Evolutionary conservation across 148 eudicot species (phyloP).

Genomic region (Hydrangea macrophylla): DNA sequence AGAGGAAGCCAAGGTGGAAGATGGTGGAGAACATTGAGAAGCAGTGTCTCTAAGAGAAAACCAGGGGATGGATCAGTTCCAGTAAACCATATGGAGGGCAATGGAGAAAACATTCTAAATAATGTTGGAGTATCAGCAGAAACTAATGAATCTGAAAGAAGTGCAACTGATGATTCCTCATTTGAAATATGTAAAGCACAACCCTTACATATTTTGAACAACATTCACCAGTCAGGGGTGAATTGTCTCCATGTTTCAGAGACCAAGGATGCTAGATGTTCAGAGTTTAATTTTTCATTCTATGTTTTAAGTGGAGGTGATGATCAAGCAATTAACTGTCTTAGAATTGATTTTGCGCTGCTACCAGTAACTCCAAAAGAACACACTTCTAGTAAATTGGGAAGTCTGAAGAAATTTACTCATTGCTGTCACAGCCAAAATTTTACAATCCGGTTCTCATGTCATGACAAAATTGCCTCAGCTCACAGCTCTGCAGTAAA

Average conservation of each 20-base stretch:
- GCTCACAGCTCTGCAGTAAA: slow-evolving; percentile 96
- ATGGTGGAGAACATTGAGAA: slow-evolving; percentile 67
- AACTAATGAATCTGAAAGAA: slow-evolving; percentile 11
- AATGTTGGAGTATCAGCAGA: slow-evolving; percentile 25
- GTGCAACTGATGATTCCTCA: slow-evolving; percentile 23
- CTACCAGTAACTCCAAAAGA: slow-evolving; percentile 18
- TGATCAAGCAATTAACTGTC: slow-evolving; percentile 79
- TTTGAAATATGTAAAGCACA: slow-evolving; percentile 29
- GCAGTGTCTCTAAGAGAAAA: slow-evolving; percentile 16
- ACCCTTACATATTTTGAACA: slow-evolving; percentile 53
- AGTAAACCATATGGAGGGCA: slow-evolving; percentile 17
- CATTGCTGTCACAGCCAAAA: slow-evolving; percentile 30
- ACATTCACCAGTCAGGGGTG: slow-evolving; percentile 92
- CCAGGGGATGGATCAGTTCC: slow-evolving; percentile 16
- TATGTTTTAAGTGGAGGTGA: slow-evolving; percentile 82
- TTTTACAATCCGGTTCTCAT: slow-evolving; percentile 36
- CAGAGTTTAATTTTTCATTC: slow-evolving; percentile 29
- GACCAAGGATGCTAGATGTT: slow-evolving; percentile 16
- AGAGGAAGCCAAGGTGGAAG: slow-evolving; percentile 99
- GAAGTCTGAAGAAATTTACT: slow-evolving; percentile 9
- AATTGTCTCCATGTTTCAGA: slow-evolving; percentile 73
- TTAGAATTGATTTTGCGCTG: slow-evolving; percentile 45
- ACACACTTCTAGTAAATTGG: slow-evolving; percentile 13
- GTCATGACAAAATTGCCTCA: slow-evolving; percentile 49
- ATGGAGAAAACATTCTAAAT: slow-evolving; percentile 14